Conservation (phyloP, 1,284 basidiomycete species). For the Trametes polyzona region DNA sequence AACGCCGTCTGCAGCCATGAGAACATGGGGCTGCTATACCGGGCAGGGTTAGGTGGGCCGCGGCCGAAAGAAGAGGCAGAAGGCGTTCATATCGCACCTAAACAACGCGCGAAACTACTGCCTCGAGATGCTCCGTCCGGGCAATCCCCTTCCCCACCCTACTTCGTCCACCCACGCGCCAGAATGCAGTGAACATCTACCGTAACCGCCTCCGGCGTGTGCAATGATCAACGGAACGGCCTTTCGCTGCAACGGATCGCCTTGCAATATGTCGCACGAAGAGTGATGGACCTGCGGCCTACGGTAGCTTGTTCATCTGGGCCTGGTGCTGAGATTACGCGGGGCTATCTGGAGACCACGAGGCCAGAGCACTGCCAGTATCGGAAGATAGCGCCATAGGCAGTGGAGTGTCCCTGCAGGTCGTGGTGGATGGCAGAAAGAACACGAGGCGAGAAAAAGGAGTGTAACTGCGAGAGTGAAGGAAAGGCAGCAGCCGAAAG, state of each 20-base stretch:
- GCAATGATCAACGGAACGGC: not conserved
- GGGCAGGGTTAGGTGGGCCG: slow-evolving; percentile 10
- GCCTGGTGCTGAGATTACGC: not conserved
- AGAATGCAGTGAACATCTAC: not conserved
- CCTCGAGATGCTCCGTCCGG: not conserved
- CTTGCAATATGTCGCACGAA: not conserved
- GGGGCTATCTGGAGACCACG: not conserved
- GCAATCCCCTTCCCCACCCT: not conserved
- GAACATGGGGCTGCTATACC: slow-evolving; percentile 15
- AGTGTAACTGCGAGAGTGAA: no score
- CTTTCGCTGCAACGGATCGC: not conserved
- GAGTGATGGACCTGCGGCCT: not conserved
- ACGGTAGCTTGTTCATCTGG: slow-evolving; percentile 3
- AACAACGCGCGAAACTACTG: slow-evolving; percentile 14
- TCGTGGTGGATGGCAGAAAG: not conserved
- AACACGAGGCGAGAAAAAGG: not conserved
- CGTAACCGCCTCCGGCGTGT: not conserved
- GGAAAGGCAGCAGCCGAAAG: not conserved
- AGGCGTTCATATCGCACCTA: slow-evolving; percentile 21
- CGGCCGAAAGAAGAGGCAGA: slow-evolving; percentile 17
- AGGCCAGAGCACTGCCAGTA: slow-evolving; percentile 1
- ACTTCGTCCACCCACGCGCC: not conserved
- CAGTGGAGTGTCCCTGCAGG: not conserved
- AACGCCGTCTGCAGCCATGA: slow-evolving; percentile 15
- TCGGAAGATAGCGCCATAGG: no score